Base-by-base conservation (phyloP, 805 yeast genomes). In the Jamesozyma hellenica region DNA sequence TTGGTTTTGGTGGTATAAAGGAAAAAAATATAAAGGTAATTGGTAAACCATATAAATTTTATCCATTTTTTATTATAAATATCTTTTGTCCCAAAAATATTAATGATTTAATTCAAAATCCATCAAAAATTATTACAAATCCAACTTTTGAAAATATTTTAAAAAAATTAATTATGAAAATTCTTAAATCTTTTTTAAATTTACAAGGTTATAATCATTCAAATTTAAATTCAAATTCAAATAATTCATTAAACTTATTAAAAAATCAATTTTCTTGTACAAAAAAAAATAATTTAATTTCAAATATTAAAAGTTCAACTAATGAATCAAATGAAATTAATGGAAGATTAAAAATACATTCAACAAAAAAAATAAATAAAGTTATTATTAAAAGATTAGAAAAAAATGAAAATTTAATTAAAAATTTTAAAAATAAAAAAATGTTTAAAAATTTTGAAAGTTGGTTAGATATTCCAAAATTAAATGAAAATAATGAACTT, bases 41-140 rank as follows among this genome's bases (percentile, higher is more conserved):
- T 31, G 60, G 66, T 4, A 59, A 49, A 35, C 63, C 73, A 2
- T 60, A 55, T 36, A 48, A 48, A 9, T 53, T 44, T 26, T 57
- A 61, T 45, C 74, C 77, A 0, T 48, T 68, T 0, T 67, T 63
- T 36, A 43, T 72, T 1, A 41, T 73, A 1, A 51, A 50, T 27
- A 42, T 70, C 4, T 19, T 35, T 6, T 56, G 65, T 16, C 58
- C 60, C 1, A 53, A 57, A 4, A 34, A 30, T 6, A 28, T 49
- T 1, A 59, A 65, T 13, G 75, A 71, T 40, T 40, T 67, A 18
- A 30, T 65, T 4, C 74, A 71, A 42, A 66, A 64, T 41, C 66
- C 71, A 0, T 44, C 60, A 4, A 70, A 68, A 41, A 33, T 28
- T 0, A 56, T 68, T 16, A 47, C 43, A 7, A 32, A 38, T 1